A percentile compares a stretch with the other conserved stretches of the same genome.
Conservation (phyloP, 1,284 basidiomycete species). For the Apiotrichum mycotoxinovorans region DNA sequence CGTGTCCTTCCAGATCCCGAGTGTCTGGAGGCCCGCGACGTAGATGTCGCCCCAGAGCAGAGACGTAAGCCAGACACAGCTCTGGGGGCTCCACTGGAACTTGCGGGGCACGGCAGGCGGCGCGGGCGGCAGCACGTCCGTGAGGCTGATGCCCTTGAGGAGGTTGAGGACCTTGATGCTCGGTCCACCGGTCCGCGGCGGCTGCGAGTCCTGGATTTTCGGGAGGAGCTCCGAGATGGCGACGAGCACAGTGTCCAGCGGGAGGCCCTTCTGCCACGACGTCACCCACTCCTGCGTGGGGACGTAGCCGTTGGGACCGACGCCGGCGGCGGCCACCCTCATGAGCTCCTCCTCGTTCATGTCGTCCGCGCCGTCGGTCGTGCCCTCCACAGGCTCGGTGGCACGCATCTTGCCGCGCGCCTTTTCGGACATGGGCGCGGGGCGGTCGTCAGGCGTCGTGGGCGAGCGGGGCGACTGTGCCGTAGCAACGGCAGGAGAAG, state of each 20-base stretch:
- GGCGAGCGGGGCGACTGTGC: conserved; percentile 3
- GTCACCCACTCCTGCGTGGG: conserved; percentile 90
- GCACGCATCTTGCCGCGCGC: conserved; percentile 78
- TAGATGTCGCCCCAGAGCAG: conserved; percentile 91
- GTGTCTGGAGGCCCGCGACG: conserved; percentile 74
- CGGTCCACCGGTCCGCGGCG: conserved; percentile 48
- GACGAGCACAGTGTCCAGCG: conserved; percentile 77
- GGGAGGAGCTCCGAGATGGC: conserved; percentile 80
- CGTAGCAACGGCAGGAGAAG: conserved; percentile 6
- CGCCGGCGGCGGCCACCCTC: conserved; percentile 60
- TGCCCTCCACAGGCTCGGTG: conserved; percentile 49
- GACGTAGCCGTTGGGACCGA: conserved; percentile 82
- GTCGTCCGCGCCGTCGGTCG: conserved; percentile 49
- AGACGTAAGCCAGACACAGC: conserved; percentile 81
- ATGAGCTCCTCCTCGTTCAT: conserved; percentile 56
- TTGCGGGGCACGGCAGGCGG: conserved; percentile 63
- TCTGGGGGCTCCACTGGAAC: conserved; percentile 88
- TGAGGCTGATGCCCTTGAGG: conserved; percentile 59
- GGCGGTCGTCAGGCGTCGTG: background rate
- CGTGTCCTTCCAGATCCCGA: conserved; percentile 83
- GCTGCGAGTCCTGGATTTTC: conserved; percentile 76
- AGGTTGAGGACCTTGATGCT: conserved; percentile 59
- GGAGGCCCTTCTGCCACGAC: conserved; percentile 54
- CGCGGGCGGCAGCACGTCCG: conserved; percentile 68
- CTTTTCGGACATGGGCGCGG: conserved; percentile 65